Conservation (phyloP, 2,329 filamentous ascomycete species). For the Colletotrichum ledebouriae region DNA sequence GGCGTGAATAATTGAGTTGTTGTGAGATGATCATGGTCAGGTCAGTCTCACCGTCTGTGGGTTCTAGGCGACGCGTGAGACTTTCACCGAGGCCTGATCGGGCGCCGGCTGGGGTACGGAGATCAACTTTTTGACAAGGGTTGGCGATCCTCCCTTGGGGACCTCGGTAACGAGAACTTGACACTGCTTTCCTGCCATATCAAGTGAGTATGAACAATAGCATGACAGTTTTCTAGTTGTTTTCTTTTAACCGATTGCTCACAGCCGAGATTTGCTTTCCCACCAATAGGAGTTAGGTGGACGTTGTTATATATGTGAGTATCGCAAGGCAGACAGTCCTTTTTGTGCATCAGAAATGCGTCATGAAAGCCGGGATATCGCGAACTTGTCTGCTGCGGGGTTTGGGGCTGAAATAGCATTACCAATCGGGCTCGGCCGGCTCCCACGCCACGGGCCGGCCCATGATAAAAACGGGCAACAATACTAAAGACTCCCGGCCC, state of each 20-base stretch:
- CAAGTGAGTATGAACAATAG: too few species aligned
- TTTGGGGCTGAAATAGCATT: conserved; percentile 2
- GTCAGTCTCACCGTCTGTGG: conserved; percentile 45
- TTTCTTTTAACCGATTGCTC: too few species aligned
- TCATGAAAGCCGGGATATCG: not conserved
- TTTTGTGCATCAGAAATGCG: conserved; percentile 2
- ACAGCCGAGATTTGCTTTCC: not conserved
- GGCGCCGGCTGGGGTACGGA: conserved; percentile 24
- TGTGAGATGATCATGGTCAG: too few species aligned
- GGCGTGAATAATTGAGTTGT: not conserved
- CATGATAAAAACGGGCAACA: not conserved
- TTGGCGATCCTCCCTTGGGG: conserved; percentile 2
- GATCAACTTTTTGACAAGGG: conserved; percentile 28
- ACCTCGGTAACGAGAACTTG: conserved; percentile 32
- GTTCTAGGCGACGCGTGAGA: conserved; percentile 46
- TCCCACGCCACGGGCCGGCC: not conserved
- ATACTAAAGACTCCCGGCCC: not conserved
- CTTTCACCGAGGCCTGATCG: conserved; percentile 46
- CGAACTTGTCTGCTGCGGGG: not conserved
- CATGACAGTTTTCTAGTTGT: not conserved
- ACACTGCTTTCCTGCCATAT: conserved; percentile 9
- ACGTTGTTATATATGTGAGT: not conserved
- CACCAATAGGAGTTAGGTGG: not conserved
- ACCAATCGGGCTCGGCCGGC: conserved; percentile 10
- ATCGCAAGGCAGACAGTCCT: not conserved